phyloP scores from a whole-genome alignment of 2,329 filamentous ascomycete genomes.

The Colletotrichum lindemuthianum region DNA sequence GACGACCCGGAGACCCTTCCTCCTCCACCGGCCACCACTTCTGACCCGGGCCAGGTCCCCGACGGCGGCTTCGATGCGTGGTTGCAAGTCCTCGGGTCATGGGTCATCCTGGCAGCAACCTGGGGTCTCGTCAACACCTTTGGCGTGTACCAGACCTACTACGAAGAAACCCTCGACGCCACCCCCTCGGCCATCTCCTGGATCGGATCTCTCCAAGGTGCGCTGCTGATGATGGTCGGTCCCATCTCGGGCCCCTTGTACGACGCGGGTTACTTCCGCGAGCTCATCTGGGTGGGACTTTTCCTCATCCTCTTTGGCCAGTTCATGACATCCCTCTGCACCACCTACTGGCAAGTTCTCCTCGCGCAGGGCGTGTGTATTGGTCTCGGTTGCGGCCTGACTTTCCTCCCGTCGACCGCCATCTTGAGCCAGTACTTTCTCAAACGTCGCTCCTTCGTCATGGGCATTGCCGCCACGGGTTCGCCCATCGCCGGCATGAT shows the following conservation, averaged over 20 bases:
- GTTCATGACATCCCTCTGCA: slow-evolving; percentile 57
- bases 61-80: slow-evolving; percentile 42
- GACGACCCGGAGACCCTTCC: slow-evolving; percentile 14
- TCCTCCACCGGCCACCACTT: slow-evolving; percentile 4
- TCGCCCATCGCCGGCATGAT: slow-evolving; percentile 54
- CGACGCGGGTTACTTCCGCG: slow-evolving; percentile 54
- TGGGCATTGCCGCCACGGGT: slow-evolving; percentile 47
- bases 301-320: slow-evolving; percentile 51
- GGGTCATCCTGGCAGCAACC: slow-evolving; percentile 37
- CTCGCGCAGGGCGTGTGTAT: slow-evolving; percentile 52
- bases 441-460: slow-evolving; percentile 44
- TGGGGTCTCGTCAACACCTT: slow-evolving; percentile 54
- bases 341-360: slow-evolving; percentile 54
- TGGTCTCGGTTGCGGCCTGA: slow-evolving; percentile 48
- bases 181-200: slow-evolving; percentile 55
- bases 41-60: slow-evolving; percentile 29
- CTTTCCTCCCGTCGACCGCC: slow-evolving; percentile 48
- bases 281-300: slow-evolving; percentile 48
- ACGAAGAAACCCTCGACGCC: slow-evolving; percentile 48
- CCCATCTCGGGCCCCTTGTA: slow-evolving; percentile 53
- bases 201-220: slow-evolving; percentile 56
- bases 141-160: slow-evolving; percentile 58
- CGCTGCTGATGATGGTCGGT: slow-evolving; percentile 52
- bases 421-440: slow-evolving; percentile 54
- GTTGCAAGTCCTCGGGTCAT: slow-evolving; percentile 41